These are phyloP conservation scores for Coemansia sp. DNA, from an alignment of 192 early-diverging fungal species.

Conservation along the genomic window DNA sequence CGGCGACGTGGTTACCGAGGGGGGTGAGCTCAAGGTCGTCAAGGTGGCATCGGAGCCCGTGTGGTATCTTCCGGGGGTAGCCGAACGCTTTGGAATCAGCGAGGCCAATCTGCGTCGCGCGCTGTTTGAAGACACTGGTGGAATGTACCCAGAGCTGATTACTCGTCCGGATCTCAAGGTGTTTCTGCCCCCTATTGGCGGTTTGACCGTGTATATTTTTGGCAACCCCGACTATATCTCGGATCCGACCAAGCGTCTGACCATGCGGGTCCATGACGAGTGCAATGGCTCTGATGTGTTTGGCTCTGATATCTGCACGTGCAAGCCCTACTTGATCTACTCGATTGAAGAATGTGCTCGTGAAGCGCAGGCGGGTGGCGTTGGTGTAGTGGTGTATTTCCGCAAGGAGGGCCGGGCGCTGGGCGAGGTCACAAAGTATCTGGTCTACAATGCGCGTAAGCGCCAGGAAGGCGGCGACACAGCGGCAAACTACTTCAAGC, in stretches of 20 bases:
- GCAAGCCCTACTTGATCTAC: constrained; percentile 77
- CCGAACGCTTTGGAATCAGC: constrained; percentile 79
- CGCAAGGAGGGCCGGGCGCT: constrained; percentile 92
- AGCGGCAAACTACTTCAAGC: constrained; percentile 83
- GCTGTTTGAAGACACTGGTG: constrained; percentile 88
- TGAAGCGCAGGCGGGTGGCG: constrained; percentile 86
- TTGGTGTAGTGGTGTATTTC: constrained; percentile 94
- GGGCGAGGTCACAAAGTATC: constrained; percentile 94
- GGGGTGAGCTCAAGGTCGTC: constrained; percentile 80
- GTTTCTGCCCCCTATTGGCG: constrained; percentile 91
- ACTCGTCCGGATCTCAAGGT: constrained; percentile 91
- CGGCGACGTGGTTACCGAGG: constrained; percentile 75
- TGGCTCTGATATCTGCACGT: constrained; percentile 84
- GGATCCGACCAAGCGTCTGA: constrained; percentile 79
- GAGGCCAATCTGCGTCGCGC: constrained; percentile 80
- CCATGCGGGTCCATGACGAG: constrained; percentile 90
- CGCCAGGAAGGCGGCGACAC: constrained; percentile 82
- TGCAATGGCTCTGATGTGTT: constrained; percentile 92
- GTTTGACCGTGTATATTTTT: constrained; percentile 91
- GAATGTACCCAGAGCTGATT: constrained; percentile 95
- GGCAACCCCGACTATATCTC: constrained; percentile 77
- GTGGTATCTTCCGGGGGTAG: constrained; percentile 92
- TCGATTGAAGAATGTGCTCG: constrained; percentile 89
- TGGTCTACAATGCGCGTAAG: constrained; percentile 93
- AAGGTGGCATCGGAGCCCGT: constrained; percentile 96